Base-by-base conservation (phyloP, 129 eudicot genomes). In the Silybum marianum region DNA sequence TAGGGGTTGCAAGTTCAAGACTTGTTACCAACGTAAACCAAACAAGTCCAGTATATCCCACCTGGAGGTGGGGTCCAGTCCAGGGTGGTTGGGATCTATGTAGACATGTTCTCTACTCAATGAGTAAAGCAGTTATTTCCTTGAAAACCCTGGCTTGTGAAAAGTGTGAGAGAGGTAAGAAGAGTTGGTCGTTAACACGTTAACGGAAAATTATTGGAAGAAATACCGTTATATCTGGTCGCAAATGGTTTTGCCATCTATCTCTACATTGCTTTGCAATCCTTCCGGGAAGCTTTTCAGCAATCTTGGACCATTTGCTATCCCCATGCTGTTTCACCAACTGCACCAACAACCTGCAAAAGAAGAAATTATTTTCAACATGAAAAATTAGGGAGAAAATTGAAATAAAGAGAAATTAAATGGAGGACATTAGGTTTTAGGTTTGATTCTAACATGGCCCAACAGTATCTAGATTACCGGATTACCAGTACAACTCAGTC, bases 231-330 rank as follows among this genome's bases (percentile, higher is more conserved):
- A 92, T 87, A 66, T 90, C 87, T 1, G 97, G 95, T 69, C 89
- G 80, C 66, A 92, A 80, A 84, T 92, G 97, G 78, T 92, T 92
- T 85, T 90, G 92, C 91, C 94, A 92, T 84, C 97, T 84, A 46
- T 92, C 97, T 69, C 97, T 87, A 38, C 94, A 88, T 70, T 92
- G 97, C 84, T 92, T 92, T 34, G 95, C 97, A 18, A 86, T 82
- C 71, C 97, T 92, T 42, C 97, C 97, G 6, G 85, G 85, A 80
- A 92, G 84, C 89, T 87, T 76, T 80, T 86, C 85, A 19, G 95
- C 95, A 60, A 92, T 82, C 18, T 23, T 70, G 16, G 95, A 85
- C 97, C 97, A 92, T 84, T 85, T 83, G 81, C 83, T 85, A 9
- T 46, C 88, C 66, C 95, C 95, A 83, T 81, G 74, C 51, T 84